phyloP scores from a whole-genome alignment of 2,329 filamentous ascomycete genomes.

The Coniochaeta sp. region DNA sequence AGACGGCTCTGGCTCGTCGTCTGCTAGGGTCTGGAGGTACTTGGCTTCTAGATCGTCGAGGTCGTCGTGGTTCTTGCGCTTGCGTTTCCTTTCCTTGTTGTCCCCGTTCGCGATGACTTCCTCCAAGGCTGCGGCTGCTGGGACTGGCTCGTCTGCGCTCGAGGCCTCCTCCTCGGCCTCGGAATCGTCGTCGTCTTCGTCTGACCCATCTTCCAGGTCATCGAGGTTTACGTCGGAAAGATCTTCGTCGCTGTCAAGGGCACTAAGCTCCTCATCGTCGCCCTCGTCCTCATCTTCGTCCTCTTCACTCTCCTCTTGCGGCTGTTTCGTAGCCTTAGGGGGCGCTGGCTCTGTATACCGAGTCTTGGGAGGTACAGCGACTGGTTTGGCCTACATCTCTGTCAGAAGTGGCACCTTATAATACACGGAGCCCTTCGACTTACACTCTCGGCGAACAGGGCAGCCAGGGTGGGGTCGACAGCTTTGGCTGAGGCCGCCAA shows the following conservation, averaged over 20 bases:
- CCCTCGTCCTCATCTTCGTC: conserved; percentile 20
- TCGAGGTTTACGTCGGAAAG: conserved; percentile 26
- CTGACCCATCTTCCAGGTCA: conserved; percentile 27
- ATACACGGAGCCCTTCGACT: no score
- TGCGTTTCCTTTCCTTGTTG: conserved; percentile 54
- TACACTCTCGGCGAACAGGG: conserved; percentile 68
- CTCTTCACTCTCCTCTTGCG: conserved; percentile 15
- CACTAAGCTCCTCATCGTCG: conserved; percentile 9
- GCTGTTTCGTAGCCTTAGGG: conserved; percentile 18
- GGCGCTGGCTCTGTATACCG: conserved; percentile 33
- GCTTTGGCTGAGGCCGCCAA: conserved; percentile 41
- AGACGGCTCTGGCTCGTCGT: conserved; percentile 43
- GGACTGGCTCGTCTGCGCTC: conserved; percentile 26
- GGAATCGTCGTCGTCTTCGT: conserved; percentile 18
- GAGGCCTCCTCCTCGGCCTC: conserved; percentile 30
- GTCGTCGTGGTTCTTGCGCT: conserved; percentile 50
- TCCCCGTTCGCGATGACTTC: conserved; percentile 28
- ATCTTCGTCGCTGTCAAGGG: conserved; percentile 15
- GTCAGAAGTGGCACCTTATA: no score
- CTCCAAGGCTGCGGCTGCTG: conserved; percentile 23
- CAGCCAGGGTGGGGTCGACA: conserved; percentile 61
- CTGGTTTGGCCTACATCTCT: conserved; percentile 38
- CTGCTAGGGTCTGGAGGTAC: conserved; percentile 60
- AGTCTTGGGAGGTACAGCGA: conserved; percentile 34
- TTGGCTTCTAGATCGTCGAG: conserved; percentile 63